Evolutionary conservation across 2,329 filamentous ascomycete genomes (phyloP).

Genomic region (Venturia nashicola): DNA sequence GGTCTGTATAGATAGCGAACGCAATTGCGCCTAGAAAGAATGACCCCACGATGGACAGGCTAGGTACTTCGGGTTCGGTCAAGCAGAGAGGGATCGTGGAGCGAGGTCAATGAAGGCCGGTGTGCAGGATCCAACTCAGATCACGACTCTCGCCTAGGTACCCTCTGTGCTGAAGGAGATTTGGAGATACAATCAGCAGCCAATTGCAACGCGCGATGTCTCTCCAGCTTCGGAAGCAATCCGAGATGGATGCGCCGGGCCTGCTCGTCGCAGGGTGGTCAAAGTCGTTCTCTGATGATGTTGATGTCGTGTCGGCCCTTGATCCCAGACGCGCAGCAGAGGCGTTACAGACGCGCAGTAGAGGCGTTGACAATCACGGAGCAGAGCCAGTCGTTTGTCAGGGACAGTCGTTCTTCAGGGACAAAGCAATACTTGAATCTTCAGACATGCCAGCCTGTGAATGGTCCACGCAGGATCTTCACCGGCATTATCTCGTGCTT

Average conservation of each 20-base stretch:
- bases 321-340: not conserved
- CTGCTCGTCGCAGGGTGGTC: not conserved
- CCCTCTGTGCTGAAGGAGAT: not conserved
- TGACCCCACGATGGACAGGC: not conserved
- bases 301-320: not conserved
- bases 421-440: too few species aligned
- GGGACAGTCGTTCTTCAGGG: too few species aligned
- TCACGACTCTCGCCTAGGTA: not conserved
- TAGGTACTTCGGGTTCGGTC: not conserved
- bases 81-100: not conserved
- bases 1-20: too few species aligned
- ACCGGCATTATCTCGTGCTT: not conserved
- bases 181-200: not conserved
- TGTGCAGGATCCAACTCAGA: not conserved
- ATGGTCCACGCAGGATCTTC: conserved; percentile 2
- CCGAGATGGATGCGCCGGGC: not conserved
- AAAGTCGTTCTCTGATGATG: not conserved
- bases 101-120: not conserved
- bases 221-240: too few species aligned
- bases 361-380: not conserved
- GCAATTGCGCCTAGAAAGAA: not conserved
- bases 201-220: not conserved
- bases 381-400: not conserved
- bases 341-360: not conserved
- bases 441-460: not conserved